These are phyloP conservation scores for Calendula officinalis DNA, from an alignment of 129 eudicot genomes.

Conservation along the genomic window DNA sequence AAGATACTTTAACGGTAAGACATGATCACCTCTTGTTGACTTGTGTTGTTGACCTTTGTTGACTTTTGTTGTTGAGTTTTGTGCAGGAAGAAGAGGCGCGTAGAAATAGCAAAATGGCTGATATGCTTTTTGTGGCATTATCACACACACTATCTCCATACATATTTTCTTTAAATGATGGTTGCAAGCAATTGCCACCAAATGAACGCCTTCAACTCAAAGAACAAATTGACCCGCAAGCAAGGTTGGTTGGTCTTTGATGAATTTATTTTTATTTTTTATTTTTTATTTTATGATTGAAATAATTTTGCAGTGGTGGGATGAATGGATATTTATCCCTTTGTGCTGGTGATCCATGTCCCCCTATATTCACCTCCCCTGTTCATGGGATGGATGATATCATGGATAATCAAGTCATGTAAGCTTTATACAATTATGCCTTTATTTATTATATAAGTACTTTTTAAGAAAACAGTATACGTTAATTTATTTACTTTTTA, in stretches of 20 bases:
- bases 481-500: slow-evolving; percentile 1
- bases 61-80: not conserved
- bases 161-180: slow-evolving; percentile 75
- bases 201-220: slow-evolving; percentile 53
- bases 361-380: slow-evolving; percentile 86
- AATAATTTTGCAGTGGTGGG: slow-evolving; percentile 64
- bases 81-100: slow-evolving; percentile 80
- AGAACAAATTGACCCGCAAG: slow-evolving; percentile 63
- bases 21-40: not conserved
- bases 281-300: not conserved
- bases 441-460: not conserved
- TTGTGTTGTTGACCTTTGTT: not conserved
- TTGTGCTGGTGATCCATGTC: slow-evolving; percentile 85
- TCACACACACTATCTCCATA: slow-evolving; percentile 87
- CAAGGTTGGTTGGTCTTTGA: slow-evolving; percentile 53
- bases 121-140: slow-evolving; percentile 71
- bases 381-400: slow-evolving; percentile 80
- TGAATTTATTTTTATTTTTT: not conserved
- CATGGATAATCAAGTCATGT: slow-evolving; percentile 93
- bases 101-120: slow-evolving; percentile 75
- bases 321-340: slow-evolving; percentile 90
- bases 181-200: slow-evolving; percentile 65
- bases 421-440: slow-evolving; percentile 29
- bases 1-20: slow-evolving; percentile 82
- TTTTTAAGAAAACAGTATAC: not conserved